Conservation (phyloP, 371 early-diverging fungal species). For the Apophysomyces variabilis region DNA sequence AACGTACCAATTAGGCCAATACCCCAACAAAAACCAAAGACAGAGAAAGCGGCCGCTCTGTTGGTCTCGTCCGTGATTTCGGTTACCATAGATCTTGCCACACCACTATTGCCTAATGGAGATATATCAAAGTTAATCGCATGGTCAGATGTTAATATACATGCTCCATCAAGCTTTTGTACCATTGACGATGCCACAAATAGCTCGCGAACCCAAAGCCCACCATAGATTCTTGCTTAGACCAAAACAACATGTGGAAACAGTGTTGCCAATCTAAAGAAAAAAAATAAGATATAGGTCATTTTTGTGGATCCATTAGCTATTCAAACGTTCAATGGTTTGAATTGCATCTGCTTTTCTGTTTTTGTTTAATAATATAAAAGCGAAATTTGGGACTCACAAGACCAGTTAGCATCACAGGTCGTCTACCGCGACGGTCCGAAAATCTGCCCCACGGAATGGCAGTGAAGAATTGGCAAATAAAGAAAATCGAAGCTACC, state of each 20-base stretch:
- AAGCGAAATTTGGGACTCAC: constrained; percentile 19
- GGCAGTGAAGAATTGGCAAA: constrained; percentile 62
- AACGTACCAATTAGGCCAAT: constrained; percentile 62
- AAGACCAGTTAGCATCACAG: constrained; percentile 78
- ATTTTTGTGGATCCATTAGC: too few relatives aligned
- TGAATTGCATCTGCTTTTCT: too few relatives aligned
- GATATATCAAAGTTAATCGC: neutral
- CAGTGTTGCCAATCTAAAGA: constrained; percentile 64
- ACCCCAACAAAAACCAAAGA: constrained; percentile 75
- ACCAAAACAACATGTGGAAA: constrained; percentile 78
- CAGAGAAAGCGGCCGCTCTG: constrained; percentile 67
- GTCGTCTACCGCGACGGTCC: constrained; percentile 76
- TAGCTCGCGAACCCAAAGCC: constrained; percentile 72
- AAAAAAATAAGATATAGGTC: neutral
- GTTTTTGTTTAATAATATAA: neutral
- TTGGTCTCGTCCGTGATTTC: constrained; percentile 89
- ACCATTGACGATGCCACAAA: constrained; percentile 83
- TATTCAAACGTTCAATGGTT: too few relatives aligned
- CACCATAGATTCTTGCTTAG: constrained; percentile 63
- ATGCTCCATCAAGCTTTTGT: neutral
- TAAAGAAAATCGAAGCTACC: constrained; percentile 54
- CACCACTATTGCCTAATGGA: constrained; percentile 76
- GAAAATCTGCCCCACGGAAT: constrained; percentile 62
- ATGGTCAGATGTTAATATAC: neutral
- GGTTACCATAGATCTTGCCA: constrained; percentile 82